A percentile compares a stretch with the other conserved stretches of the same genome.
Conservation (phyloP, 2,329 filamentous ascomycete species). For the Aplosporella prunicola region DNA sequence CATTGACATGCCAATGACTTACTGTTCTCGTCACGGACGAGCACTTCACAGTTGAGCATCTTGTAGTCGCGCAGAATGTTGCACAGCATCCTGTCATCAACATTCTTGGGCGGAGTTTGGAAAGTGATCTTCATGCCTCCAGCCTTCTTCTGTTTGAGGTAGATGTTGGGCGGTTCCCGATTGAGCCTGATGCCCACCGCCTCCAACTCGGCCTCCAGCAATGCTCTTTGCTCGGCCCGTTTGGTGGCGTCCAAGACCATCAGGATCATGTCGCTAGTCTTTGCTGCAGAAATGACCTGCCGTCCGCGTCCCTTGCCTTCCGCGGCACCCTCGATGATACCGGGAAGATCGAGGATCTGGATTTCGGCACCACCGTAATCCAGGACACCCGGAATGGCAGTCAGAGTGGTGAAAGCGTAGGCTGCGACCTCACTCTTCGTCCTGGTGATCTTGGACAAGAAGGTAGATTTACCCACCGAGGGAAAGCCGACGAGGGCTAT, state of each 20-base stretch:
- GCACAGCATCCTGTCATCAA: slow-evolving; percentile 97
- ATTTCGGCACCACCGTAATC: slow-evolving; percentile 98
- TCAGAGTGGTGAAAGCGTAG: slow-evolving; percentile 95
- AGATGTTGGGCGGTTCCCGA: slow-evolving; percentile 90
- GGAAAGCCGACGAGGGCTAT: slow-evolving; percentile 98
- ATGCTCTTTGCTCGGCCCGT: slow-evolving; percentile 79
- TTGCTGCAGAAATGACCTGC: slow-evolving; percentile 95
- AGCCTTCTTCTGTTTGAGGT: slow-evolving; percentile 89
- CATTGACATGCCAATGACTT: slow-evolving; percentile 13
- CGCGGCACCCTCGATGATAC: slow-evolving; percentile 93
- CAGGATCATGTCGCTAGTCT: slow-evolving; percentile 93
- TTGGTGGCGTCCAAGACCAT: slow-evolving; percentile 98
- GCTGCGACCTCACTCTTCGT: slow-evolving; percentile 93
- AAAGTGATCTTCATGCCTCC: slow-evolving; percentile 99
- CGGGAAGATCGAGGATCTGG: slow-evolving; percentile 91
- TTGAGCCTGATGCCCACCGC: slow-evolving; percentile 92
- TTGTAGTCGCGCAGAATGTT: slow-evolving; percentile 98
- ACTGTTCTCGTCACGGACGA: slow-evolving; percentile 85
- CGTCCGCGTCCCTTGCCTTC: slow-evolving; percentile 93
- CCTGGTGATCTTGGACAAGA: slow-evolving; percentile 97
- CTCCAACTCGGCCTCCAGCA: slow-evolving; percentile 87
- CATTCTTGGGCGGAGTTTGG: slow-evolving; percentile 72
- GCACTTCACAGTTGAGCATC: slow-evolving; percentile 92
- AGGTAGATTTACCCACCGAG: slow-evolving; percentile 96
- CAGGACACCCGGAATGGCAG: slow-evolving; percentile 91